Base-by-base conservation (phyloP, 2,329 filamentous ascomycete genomes). In the Orbilia blumenaviensis region DNA sequence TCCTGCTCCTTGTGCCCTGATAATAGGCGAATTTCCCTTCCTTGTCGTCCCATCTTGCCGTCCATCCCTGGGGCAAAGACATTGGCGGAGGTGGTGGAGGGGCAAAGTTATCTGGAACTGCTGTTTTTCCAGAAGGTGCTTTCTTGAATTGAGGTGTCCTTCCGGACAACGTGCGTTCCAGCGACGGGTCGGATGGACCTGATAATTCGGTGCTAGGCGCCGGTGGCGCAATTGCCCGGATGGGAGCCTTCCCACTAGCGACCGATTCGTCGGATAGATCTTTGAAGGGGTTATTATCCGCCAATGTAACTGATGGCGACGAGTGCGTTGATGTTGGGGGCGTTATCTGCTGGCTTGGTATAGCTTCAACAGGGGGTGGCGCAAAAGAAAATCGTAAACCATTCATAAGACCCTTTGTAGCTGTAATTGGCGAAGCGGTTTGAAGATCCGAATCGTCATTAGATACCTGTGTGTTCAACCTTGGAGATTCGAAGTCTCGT, bases 11-110 rank as follows among this genome's bases (percentile, higher is more conserved):
- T 6, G 78, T 75, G 27, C 78, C 78, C n/a, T 78, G 67, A 14
- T 78, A 79, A 54, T 79, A 79, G 18, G 72, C 69, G 27, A 79
- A 79, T 46, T 78, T 78, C 18, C 63, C 60, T 50, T 77, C 75
- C 41, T 67, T 68, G 9, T 77, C 54, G 34, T 79, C 78, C 56
- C 75, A 79, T 41, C 78, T 77, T 25, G 78, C 78, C 0, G 78
- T 78, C 78, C 78, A 79, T 9, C 78, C 78, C 18, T 78, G 78
- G 1, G 78, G 78, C 36, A 79, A 63, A 10, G 77, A 73, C 69
- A 74, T 79, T 16, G 78, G 78, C 14, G 78, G 78, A 27, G 78
- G 78, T 25, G 78, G 78, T 2, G 78, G 78, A 27, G 72, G 78
- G 10, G 75, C 67, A 27, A 77, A 75, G n/a, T 42, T 56, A 18